Base-by-base conservation (phyloP, 129 eudicot species). In the Pseudognaphalium luteoalbum region DNA sequence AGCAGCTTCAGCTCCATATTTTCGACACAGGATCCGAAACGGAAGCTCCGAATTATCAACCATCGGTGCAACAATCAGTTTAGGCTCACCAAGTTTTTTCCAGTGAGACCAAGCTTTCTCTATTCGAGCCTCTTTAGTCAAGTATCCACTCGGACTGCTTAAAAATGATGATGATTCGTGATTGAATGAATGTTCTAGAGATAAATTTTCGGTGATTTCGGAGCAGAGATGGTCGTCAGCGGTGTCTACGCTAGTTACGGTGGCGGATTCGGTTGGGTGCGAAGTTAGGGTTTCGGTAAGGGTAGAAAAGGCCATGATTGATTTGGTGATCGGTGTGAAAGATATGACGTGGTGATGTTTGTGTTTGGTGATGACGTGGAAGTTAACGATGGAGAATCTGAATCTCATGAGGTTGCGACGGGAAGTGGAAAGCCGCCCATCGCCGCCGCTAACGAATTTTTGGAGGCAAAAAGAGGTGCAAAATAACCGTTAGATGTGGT, bases 31-130 rank as follows among this genome's bases (percentile, higher is more conserved):
- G 81, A 93, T 66, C 41, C 98, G 88, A 76, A 93, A 93, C 0
- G 98, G 98, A 0, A 93, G 88, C 87, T 93, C 98, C 7, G 98
- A 93, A 75, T 89, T 88, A 74, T 93, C 98, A 57, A 93, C 98
- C 98, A 93, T 93, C 35, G 98, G 98, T 9, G 98, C 93, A 17
- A 91, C 91, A 14, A 90, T 81, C 56, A 86, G 66, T 56, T 85
- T 90, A n/a, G 98, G 98, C 50, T 76, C 73, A 7, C 98, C 98
- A 32, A 93, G 42, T n/a, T 71, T 85, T 80, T 70, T 86, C 98
- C 98, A 93, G 68, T 93, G 87, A 1, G 92, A 89, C 96, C 96
- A 93, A 2, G 98, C 91, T 16, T 83, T 73, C 82, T 93, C 92
- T 67, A 90, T 82, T 33, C 82, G 81, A 17, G 86, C 82, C 50